Evolutionary conservation across 768 basidiomycete species (phyloP).

Genomic region (Hygrophoropsis aurantiaca): DNA sequence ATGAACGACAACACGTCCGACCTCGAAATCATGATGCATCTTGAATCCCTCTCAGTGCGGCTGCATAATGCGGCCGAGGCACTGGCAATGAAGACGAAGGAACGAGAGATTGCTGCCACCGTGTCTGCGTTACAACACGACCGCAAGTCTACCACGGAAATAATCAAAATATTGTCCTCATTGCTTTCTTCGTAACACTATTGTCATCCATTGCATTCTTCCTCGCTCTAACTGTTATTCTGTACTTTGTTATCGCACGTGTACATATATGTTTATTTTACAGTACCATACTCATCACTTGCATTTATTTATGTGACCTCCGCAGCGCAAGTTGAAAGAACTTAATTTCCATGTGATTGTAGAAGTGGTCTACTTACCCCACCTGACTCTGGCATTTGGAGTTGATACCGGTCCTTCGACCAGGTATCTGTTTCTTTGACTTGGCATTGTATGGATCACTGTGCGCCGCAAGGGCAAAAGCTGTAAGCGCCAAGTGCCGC

Average conservation of each 20-base stretch:
- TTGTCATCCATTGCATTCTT: slow-evolving; percentile 1
- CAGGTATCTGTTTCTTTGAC: no score
- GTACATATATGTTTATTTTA: slow-evolving; percentile 1
- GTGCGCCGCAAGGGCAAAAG: no score
- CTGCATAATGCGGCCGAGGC: slow-evolving; percentile 69
- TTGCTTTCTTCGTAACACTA: slow-evolving; percentile 22
- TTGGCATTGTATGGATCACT: no score
- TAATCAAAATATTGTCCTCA: slow-evolving; percentile 43
- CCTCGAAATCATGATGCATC: slow-evolving; percentile 65
- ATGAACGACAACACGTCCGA: slow-evolving; percentile 72
- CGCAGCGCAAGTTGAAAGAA: no score
- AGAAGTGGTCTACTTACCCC: no score
- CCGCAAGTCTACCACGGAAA: slow-evolving; percentile 47
- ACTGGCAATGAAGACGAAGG: slow-evolving; percentile 13
- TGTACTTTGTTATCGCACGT: not conserved
- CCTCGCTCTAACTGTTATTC: not conserved
- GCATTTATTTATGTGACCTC: no score
- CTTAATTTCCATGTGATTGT: no score
- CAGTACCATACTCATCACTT: no score
- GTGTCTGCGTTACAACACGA: slow-evolving; percentile 35
- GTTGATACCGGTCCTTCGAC: no score
- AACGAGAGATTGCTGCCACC: slow-evolving; percentile 23
- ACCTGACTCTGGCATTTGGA: no score
- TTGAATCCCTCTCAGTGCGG: slow-evolving; percentile 73
- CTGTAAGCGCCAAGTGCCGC: no score